These are phyloP conservation scores for Crucibulum laeve DNA, from an alignment of 768 basidiomycete genomes.

Conservation along the genomic window DNA sequence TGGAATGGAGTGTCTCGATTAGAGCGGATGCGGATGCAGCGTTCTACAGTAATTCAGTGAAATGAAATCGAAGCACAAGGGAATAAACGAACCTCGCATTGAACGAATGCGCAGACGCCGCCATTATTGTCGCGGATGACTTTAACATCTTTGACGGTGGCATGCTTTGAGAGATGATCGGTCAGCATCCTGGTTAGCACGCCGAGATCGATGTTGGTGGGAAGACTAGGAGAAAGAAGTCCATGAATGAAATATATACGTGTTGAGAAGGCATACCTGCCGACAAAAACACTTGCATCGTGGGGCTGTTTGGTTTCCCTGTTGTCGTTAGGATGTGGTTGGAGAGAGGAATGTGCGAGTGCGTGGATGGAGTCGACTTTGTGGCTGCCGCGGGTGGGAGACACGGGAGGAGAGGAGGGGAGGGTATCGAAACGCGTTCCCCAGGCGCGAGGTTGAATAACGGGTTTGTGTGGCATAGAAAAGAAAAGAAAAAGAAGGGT, in stretches of 20 bases:
- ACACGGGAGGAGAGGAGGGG: conserved; percentile 41
- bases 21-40: conserved; percentile 52
- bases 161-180: conserved; percentile 63
- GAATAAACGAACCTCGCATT: conserved; percentile 60
- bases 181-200: conserved; percentile 60
- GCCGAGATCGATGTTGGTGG: conserved; percentile 58
- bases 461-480: conserved; percentile 40
- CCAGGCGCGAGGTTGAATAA: conserved; percentile 48
- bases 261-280: conserved; percentile 46
- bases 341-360: conserved; percentile 7
- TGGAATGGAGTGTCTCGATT: conserved; percentile 54
- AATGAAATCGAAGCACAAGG: conserved; percentile 1
- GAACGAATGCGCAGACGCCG: conserved; percentile 80
- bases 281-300: conserved; percentile 81
- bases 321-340: conserved; percentile 16
- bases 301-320: conserved; percentile 50
- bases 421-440: conserved; percentile 72
- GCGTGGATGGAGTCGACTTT: neutral
- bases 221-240: conserved; percentile 48
- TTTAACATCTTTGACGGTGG: conserved; percentile 62
- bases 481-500: conserved; percentile 18
- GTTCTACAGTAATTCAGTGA: conserved; percentile 35
- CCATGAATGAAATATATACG: conserved; percentile 5
- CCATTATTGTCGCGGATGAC: conserved; percentile 74
- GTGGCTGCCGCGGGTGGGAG: conserved; percentile 21